A percentile compares a stretch with the other conserved stretches of the same genome.
phyloP scores from a whole-genome alignment of 345 rosid genomes.

The Corchorus capsularis region DNA sequence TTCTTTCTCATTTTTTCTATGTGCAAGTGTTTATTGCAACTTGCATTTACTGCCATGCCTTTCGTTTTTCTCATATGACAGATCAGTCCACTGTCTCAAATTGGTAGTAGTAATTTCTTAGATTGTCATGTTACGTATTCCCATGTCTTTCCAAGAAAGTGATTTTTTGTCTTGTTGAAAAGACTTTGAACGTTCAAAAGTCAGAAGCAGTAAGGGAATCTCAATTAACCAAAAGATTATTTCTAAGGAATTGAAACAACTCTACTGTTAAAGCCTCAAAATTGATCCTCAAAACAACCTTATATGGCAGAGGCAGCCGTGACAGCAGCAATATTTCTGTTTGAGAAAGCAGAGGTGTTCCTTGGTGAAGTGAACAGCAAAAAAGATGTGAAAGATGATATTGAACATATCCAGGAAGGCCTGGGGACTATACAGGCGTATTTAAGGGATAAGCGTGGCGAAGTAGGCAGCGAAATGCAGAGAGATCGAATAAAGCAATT shows the following conservation, averaged over 20 bases:
- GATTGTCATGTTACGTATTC: no score
- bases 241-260: not conserved
- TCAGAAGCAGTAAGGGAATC: no score
- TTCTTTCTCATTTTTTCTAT: no score
- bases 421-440: not conserved
- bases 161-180: not conserved
- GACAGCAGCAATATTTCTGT: not conserved
- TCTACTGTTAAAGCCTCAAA: not conserved
- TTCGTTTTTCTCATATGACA: no score
- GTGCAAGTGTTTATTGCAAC: no score
- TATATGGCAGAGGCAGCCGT: not conserved
- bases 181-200: no score
- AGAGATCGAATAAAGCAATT: not conserved
- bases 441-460: not conserved
- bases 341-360: not conserved
- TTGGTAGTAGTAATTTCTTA: not conserved
- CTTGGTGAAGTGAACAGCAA: not conserved
- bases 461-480: not conserved
- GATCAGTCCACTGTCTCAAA: not conserved
- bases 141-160: no score
- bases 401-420: not conserved
- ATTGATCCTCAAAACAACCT: not conserved
- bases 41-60: no score
- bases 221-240: not conserved
- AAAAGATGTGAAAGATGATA: not conserved